Base-by-base conservation (phyloP, 495 filamentous ascomycete species). In the Penicillium daleae region DNA sequence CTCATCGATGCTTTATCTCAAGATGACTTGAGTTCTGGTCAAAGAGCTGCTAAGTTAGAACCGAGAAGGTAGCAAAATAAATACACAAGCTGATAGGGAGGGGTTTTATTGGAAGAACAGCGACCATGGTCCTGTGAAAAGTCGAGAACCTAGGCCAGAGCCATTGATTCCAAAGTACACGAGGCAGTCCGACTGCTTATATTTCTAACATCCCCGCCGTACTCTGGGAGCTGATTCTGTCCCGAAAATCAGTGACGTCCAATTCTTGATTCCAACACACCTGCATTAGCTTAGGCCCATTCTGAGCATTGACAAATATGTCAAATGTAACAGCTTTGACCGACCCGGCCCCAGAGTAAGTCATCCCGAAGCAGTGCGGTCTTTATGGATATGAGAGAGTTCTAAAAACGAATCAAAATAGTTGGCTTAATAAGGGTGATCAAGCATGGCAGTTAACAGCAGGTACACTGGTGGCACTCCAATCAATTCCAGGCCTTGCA, bases 361-460 rank as follows among this genome's bases (percentile, higher is more conserved):
- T 55, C 31, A 3, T 37, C n/a, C 39, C n/a, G n/a, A 21, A 39
- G n/a, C 8, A 24, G 19, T 55, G 13, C 19, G 3, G 5, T 3
- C 10, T 39, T 55, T 21, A 39, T 26, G 32, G n/a, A 21, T 13
- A 24, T 33, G 31, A 5, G 15, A 3, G 24, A 22, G 3, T 35
- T 13, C 40, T 42, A 42, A 54, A 22, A 44, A 37, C 42, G 31
- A 32, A 53, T 60, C 19, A 37, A 54, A n/a, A 48, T 9, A 69
- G 66, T 19, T 84, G 82, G 82, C 76, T 83, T 24, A 69, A 82
- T 60, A 82, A 72, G 51, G 83, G 83, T 56, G 78, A 86, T 69
- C 80, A 85, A 68, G 81, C 83, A 63, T 86, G 83, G 83, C 83
- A 86, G 67, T 66, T 86, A 22, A 85, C 83, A 19, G 83, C 83